These are phyloP conservation scores for Yamadazyma endophytica DNA, from an alignment of 805 yeast genomes.

Conservation along the genomic window DNA sequence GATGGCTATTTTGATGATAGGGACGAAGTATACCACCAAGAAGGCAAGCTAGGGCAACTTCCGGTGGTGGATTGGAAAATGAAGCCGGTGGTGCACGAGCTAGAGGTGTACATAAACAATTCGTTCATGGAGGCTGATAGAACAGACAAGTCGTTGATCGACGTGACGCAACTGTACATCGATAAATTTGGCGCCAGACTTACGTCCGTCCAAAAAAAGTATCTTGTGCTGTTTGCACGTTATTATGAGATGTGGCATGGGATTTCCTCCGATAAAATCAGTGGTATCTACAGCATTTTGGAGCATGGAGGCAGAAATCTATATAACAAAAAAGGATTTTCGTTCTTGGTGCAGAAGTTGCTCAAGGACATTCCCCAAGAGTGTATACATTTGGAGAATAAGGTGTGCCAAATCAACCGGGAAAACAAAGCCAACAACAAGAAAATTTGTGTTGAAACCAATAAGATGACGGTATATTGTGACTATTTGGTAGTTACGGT, in stretches of 20 bases:
- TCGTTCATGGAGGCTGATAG: slow-evolving; percentile 47
- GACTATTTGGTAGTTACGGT: slow-evolving; percentile 69
- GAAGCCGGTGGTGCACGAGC: slow-evolving; percentile 46
- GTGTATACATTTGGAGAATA: slow-evolving; percentile 36
- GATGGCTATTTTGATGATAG: slow-evolving; percentile 50
- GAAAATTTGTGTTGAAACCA: slow-evolving; percentile 28
- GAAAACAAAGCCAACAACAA: slow-evolving; percentile 9
- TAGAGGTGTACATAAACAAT: slow-evolving; percentile 55
- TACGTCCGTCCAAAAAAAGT: slow-evolving; percentile 46
- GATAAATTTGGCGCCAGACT: slow-evolving; percentile 43
- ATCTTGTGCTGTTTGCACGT: slow-evolving; percentile 51
- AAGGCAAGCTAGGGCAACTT: slow-evolving; percentile 26
- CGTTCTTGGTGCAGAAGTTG: slow-evolving; percentile 41
- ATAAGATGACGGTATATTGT: slow-evolving; percentile 29
- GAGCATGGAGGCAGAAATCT: slow-evolving; percentile 78
- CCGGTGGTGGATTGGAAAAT: slow-evolving; percentile 25
- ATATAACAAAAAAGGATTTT: slow-evolving; percentile 58
- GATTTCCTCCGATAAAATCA: slow-evolving; percentile 57
- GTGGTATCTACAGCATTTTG: slow-evolving; percentile 65
- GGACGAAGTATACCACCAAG: slow-evolving; percentile 21
- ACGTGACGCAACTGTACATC: slow-evolving; percentile 46
- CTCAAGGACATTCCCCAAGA: slow-evolving; percentile 33
- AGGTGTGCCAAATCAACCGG: slow-evolving; percentile 38
- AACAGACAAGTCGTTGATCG: slow-evolving; percentile 50
- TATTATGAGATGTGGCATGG: slow-evolving; percentile 80